A percentile compares a stretch with the other conserved stretches of the same genome.
Conservation (phyloP, 352 stramenopile species). For the Thalassiosira hispida region DNA sequence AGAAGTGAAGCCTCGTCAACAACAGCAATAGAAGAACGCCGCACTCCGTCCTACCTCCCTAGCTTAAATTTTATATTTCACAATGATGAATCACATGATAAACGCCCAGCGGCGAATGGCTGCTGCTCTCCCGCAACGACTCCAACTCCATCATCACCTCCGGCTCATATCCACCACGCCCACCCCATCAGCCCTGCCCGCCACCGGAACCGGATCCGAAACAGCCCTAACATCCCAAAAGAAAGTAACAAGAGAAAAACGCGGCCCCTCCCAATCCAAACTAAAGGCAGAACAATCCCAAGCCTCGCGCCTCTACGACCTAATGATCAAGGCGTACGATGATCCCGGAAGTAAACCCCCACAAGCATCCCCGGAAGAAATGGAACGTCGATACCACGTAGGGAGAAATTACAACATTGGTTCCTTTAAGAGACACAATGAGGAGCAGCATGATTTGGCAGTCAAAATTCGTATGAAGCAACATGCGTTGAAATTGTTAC, state of each 20-base stretch:
- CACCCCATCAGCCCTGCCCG: conserved; percentile 10
- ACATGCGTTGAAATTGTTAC: conserved; percentile 79
- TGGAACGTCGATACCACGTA: conserved; percentile 58
- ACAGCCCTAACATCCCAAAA: conserved; percentile 30
- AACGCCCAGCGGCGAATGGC: background rate
- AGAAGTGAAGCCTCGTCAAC: too few relatives aligned
- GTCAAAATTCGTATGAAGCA: conserved; percentile 80
- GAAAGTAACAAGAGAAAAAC: conserved; percentile 45
- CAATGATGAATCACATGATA: background rate
- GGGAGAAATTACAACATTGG: conserved; percentile 79
- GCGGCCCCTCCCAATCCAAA: conserved; percentile 37
- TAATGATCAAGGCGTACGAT: conserved; percentile 47
- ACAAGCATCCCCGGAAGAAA: conserved; percentile 63
- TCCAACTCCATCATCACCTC: too few relatives aligned
- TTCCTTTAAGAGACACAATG: conserved; percentile 73
- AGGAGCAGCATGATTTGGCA: conserved; percentile 74
- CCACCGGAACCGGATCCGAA: conserved; percentile 4
- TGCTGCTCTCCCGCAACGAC: conserved; percentile 1
- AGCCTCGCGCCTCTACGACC: background rate
- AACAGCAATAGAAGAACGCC: too few relatives aligned
- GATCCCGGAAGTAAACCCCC: conserved; percentile 28
- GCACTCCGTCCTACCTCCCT: too few relatives aligned
- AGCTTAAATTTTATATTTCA: too few relatives aligned
- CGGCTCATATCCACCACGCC: conserved; percentile 42
- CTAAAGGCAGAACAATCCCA: conserved; percentile 6